A percentile compares a stretch with the other conserved stretches of the same genome.
phyloP scores from a whole-genome alignment of 768 basidiomycete species.

The Mycena metata region DNA sequence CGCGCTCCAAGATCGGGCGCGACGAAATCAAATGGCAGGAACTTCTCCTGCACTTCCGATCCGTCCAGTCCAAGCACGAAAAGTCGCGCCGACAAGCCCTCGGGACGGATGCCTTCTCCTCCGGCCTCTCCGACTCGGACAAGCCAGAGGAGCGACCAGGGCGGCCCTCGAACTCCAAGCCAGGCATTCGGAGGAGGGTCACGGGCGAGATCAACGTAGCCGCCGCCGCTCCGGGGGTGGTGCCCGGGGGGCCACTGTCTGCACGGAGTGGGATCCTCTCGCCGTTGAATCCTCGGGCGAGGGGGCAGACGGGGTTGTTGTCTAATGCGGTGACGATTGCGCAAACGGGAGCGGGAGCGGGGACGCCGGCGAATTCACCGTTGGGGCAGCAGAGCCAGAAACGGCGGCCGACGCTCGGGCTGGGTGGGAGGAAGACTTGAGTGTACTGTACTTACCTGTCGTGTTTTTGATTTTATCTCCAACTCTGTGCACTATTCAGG shows the following conservation, averaged over 20 bases:
- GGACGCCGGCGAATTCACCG: conserved; percentile 31
- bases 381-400: conserved; percentile 50
- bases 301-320: conserved; percentile 61
- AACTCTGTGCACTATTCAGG: too few relatives aligned
- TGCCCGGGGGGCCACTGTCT: conserved; percentile 42
- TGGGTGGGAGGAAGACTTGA: conserved; percentile 40
- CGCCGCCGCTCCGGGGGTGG: conserved; percentile 45
- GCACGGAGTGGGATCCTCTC: conserved; percentile 68
- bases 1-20: conserved; percentile 82
- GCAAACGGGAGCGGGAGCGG: conserved; percentile 54
- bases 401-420: conserved; percentile 39
- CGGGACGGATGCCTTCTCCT: conserved; percentile 70
- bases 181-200: conserved; percentile 71
- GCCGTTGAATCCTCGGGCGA: conserved; percentile 80
- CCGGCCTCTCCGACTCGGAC: conserved; percentile 62
- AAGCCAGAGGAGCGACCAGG: conserved; percentile 48
- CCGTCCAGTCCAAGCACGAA: conserved; percentile 91
- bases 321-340: conserved; percentile 50
- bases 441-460: too few relatives aligned
- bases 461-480: too few relatives aligned
- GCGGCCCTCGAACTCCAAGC: conserved; percentile 47
- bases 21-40: conserved; percentile 99
- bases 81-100: conserved; percentile 86
- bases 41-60: conserved; percentile 90
- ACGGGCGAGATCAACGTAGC: conserved; percentile 60